These are phyloP conservation scores for Postia placenta DNA, from an alignment of 768 basidiomycete species.

Conservation along the genomic window DNA sequence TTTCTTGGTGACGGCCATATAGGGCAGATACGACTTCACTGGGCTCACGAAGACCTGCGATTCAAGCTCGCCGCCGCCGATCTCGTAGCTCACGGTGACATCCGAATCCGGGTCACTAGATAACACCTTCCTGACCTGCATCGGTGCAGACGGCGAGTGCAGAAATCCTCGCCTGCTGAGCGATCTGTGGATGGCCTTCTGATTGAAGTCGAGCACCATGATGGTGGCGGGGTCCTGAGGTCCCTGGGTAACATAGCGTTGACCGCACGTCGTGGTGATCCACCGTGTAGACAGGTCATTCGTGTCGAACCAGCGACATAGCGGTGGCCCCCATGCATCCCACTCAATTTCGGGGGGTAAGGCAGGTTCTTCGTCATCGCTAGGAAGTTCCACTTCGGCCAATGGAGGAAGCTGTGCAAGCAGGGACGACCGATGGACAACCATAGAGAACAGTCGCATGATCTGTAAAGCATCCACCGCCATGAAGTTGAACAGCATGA, in stretches of 20 bases:
- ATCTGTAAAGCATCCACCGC: conserved; percentile 2
- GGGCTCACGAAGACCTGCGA: conserved; percentile 13
- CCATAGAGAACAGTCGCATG: conserved; percentile 16
- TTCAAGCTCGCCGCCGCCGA: not conserved
- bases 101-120: conserved; percentile 1
- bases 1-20: conserved; percentile 16
- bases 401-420: conserved; percentile 1
- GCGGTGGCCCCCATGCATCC: conserved; percentile 19
- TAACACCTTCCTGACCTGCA: not conserved
- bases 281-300: conserved; percentile 19
- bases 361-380: not conserved
- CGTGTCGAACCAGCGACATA: conserved; percentile 20
- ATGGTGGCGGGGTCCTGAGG: conserved; percentile 5
- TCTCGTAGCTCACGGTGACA: not conserved
- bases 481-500: conserved; percentile 18
- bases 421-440: conserved; percentile 20
- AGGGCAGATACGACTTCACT: conserved; percentile 18
- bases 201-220: conserved; percentile 21
- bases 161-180: too few species aligned
- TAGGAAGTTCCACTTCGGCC: not conserved
- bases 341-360: conserved; percentile 3
- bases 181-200: conserved; percentile 8
- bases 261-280: conserved; percentile 27
- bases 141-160: not conserved
- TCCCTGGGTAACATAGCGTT: conserved; percentile 16